Evolutionary conservation across 441 rosid species (phyloP).

Genomic region (Metrosideros polymorpha): DNA sequence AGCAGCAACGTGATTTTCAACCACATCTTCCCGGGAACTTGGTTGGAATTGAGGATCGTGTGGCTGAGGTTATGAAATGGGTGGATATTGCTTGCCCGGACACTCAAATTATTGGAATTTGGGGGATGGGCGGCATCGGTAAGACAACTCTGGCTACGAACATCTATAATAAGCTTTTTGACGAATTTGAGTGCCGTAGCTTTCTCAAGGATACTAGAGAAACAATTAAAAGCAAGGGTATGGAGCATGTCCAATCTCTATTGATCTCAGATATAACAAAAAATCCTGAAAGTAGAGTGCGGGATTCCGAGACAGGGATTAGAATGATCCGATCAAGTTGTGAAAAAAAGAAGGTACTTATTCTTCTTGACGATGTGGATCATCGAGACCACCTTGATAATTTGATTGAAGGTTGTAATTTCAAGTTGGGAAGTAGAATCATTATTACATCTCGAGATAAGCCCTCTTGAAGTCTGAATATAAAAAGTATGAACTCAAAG

Average conservation of each 20-base stretch:
- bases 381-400: background rate
- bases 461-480: background rate
- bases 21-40: background rate
- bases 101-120: background rate
- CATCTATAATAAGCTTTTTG: background rate
- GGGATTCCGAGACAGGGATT: background rate
- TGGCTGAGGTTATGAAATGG: background rate
- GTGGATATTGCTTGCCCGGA: fast-evolving
- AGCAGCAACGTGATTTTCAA: background rate
- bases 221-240: background rate
- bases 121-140: background rate
- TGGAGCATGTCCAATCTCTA: background rate
- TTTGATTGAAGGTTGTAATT: background rate
- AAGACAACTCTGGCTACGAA: background rate
- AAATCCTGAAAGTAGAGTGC: background rate
- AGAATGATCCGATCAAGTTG: fast-evolving
- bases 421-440: background rate
- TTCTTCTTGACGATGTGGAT: background rate
- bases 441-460: background rate
- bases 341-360: background rate
- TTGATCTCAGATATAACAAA: background rate
- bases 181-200: background rate
- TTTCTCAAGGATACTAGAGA: background rate
- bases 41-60: background rate
- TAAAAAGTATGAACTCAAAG: background rate